Base-by-base conservation (phyloP, 2,329 filamentous ascomycete species). In the Dothideomycetes sp. region DNA sequence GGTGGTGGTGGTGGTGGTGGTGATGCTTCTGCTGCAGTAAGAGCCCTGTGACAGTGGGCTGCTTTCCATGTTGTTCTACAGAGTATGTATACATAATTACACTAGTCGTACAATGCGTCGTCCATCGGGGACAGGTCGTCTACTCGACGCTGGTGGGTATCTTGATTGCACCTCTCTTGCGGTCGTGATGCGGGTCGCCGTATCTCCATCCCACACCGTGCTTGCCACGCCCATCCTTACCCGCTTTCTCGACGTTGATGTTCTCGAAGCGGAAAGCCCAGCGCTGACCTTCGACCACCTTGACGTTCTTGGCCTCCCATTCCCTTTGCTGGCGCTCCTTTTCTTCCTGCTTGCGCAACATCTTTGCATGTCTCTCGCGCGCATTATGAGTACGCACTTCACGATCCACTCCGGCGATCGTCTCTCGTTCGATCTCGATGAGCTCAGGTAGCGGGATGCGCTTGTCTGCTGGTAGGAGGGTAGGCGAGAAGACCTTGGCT, bases 401-500 rank as follows among this genome's bases (percentile, higher is more conserved):
- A 33, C 67, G 62, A 6, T 52, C 45, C 4, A 64, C 49, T 11
- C 59, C 55, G 31, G 59, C 53, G 12, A 59, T 41, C 30, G 58
- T 57, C 48, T 72, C 68, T 41, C 64, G 64, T 43, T 72, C 67
- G 19, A 65, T 55, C 10, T 65, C 59, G 30, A 76, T 62, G 24
- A 80, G 60, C 45, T 79, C 72, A 2, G 76, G 75, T 51, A 80
- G 76, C 1, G 77, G 75, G 32, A 81, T 80, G 36, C 77, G 73
- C 38, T 71, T 66, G 48, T 81, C 77, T 7, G 76, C 74, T 1
- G 77, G 73, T 28, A 78, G 70, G 10, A 81, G 67, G 1, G 69
- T 65, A 39, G 70, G 64, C 22, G 70, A 64, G 57, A 81, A 80
- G 20, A 75, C 75, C 45, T 73, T 72, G 13, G 72, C 77, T 4